phyloP scores from a whole-genome alignment of 768 basidiomycete genomes.

The Boletus reticulatus region DNA sequence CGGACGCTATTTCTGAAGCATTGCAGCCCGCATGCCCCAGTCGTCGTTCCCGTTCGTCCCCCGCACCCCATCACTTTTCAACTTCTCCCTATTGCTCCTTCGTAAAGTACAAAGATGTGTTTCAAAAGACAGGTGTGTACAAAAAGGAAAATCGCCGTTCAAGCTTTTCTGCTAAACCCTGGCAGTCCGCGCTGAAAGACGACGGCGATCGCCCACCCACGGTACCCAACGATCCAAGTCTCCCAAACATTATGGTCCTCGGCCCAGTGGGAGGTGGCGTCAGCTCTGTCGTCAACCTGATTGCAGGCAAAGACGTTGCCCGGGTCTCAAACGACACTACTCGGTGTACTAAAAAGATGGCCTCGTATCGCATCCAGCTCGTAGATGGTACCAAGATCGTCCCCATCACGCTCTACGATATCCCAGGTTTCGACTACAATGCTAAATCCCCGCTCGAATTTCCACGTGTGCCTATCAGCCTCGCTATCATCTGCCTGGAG shows the following conservation, averaged over 20 bases:
- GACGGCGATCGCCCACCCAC: not conserved
- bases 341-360: constrained; percentile 18
- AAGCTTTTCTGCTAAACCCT: not conserved
- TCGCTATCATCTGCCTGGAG: constrained; percentile 22
- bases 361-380: constrained; percentile 17
- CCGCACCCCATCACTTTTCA: not conserved
- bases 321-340: constrained; percentile 15
- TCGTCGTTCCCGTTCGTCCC: not conserved
- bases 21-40: constrained; percentile 3
- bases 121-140: constrained; percentile 17
- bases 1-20: not conserved
- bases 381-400: constrained; percentile 2
- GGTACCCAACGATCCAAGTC: not conserved
- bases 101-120: constrained; percentile 10
- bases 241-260: constrained; percentile 25
- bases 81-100: not conserved
- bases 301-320: constrained; percentile 21
- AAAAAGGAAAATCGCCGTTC: not conserved
- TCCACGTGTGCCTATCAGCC: constrained; percentile 20
- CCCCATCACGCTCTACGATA: constrained; percentile 21
- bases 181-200: constrained; percentile 5
- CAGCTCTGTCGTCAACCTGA: constrained; percentile 32
- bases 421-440: constrained; percentile 21
- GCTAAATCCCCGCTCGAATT: constrained; percentile 19
- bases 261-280: constrained; percentile 26